Conservation (phyloP, 192 early-diverging fungal genomes). For the Coemansia sp. region DNA sequence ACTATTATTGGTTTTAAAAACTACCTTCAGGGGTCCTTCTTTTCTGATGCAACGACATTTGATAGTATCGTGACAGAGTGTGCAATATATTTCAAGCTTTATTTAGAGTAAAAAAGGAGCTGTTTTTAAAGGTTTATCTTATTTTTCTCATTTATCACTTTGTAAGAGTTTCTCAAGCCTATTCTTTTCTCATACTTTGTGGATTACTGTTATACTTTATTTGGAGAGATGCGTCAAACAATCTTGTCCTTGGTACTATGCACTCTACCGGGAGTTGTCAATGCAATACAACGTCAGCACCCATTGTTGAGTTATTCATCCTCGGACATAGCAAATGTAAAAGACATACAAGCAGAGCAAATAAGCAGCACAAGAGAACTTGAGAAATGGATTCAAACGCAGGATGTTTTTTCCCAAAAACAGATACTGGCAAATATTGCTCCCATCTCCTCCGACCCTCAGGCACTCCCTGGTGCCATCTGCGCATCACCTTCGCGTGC, state of each 20-base stretch:
- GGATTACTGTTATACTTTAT: too few relatives aligned
- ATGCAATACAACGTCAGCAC: background rate
- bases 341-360: background rate
- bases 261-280: background rate
- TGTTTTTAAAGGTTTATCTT: too few relatives aligned
- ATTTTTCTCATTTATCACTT: too few relatives aligned
- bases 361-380: background rate
- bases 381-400: constrained; percentile 14
- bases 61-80: background rate
- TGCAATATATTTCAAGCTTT: too few relatives aligned
- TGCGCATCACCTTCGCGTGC: constrained; percentile 48
- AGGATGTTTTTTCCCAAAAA: constrained; percentile 1
- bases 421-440: constrained; percentile 40
- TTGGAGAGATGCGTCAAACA: too few relatives aligned
- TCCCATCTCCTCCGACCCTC: constrained; percentile 16
- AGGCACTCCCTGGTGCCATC: constrained; percentile 38
- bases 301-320: background rate
- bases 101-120: too few relatives aligned
- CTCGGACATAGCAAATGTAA: background rate
- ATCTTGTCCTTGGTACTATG: background rate
- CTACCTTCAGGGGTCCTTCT: too few relatives aligned
- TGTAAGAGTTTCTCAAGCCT: too few relatives aligned
- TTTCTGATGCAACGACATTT: background rate
- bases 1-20: too few relatives aligned
- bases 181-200: too few relatives aligned